A percentile compares a stretch with the other conserved stretches of the same genome.
phyloP scores from a whole-genome alignment of 1,284 basidiomycete species.

The Rhodofomes roseus region DNA sequence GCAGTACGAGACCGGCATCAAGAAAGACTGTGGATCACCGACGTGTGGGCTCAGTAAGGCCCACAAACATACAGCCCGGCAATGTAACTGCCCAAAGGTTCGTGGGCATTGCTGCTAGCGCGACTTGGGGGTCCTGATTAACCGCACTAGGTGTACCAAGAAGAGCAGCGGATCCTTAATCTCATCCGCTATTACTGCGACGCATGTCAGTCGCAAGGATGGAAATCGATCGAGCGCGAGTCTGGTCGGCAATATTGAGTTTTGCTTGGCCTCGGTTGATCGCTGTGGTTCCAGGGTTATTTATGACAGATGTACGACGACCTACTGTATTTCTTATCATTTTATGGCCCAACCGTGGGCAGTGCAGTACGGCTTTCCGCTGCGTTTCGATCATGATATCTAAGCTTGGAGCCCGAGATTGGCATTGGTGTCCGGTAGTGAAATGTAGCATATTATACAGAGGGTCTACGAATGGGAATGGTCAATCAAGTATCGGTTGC shows the following conservation, averaged over 20 bases:
- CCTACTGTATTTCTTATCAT: neutral
- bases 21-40: slow-evolving; percentile 28
- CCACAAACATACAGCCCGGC: slow-evolving; percentile 25
- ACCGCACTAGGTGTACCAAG: slow-evolving; percentile 19
- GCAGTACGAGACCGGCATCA: slow-evolving; percentile 29
- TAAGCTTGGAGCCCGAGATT: too few species aligned
- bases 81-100: slow-evolving; percentile 27
- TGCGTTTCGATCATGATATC: too few species aligned
- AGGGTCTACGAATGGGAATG: too few species aligned
- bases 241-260: slow-evolving; percentile 13
- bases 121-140: neutral
- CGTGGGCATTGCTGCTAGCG: slow-evolving; percentile 1
- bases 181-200: slow-evolving; percentile 29
- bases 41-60: slow-evolving; percentile 25
- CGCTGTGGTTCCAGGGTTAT: neutral
- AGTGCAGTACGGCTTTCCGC: too few species aligned
- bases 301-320: neutral
- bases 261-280: neutral
- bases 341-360: neutral
- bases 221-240: slow-evolving; percentile 27
- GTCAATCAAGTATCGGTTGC: neutral
- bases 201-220: slow-evolving; percentile 24
- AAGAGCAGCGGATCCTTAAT: slow-evolving; percentile 26
- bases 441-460: too few species aligned
- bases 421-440: too few species aligned